A percentile compares a stretch with the other conserved stretches of the same genome.
These are phyloP conservation scores for Emericellopsis atlantica DNA, from an alignment of 2,329 filamentous ascomycete genomes.

Conservation along the genomic window DNA sequence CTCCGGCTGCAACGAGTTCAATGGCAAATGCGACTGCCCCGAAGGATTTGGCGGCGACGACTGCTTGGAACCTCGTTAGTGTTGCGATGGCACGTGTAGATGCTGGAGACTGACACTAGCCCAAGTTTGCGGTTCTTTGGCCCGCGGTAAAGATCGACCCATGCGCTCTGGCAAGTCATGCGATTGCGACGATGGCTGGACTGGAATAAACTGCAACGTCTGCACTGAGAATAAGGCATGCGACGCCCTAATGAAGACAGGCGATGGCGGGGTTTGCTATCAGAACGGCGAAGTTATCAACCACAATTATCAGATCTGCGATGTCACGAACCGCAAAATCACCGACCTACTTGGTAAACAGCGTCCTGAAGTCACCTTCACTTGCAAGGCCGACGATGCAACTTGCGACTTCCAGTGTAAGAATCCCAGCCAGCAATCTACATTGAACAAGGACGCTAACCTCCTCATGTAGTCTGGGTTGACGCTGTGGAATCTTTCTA, in stretches of 20 bases:
- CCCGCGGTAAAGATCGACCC: constrained; percentile 66
- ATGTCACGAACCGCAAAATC: constrained; percentile 94
- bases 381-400: constrained; percentile 61
- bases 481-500: constrained; percentile 92
- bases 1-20: constrained; percentile 75
- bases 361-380: constrained; percentile 89
- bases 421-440: constrained; percentile 12
- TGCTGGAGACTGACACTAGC: background rate
- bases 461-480: constrained; percentile 63
- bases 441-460: background rate
- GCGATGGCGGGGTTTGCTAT: constrained; percentile 80
- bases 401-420: constrained; percentile 92
- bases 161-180: constrained; percentile 63
- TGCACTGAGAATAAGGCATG: constrained; percentile 77
- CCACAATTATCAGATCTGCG: constrained; percentile 95
- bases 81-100: background rate
- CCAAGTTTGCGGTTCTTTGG: constrained; percentile 71
- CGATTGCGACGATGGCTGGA: constrained; percentile 86
- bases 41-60: constrained; percentile 90
- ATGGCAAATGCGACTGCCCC: constrained; percentile 86
- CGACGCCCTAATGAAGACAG: constrained; percentile 73
- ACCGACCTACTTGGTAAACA: constrained; percentile 71
- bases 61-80: constrained; percentile 66
- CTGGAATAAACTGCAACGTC: constrained; percentile 95
- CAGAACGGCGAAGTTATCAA: constrained; percentile 81